Evolutionary conservation across 2,329 filamentous ascomycete species (phyloP), one percentile per base, ranked within the genome.

Genomic region (Neopestalotiopsis sp.): DNA sequence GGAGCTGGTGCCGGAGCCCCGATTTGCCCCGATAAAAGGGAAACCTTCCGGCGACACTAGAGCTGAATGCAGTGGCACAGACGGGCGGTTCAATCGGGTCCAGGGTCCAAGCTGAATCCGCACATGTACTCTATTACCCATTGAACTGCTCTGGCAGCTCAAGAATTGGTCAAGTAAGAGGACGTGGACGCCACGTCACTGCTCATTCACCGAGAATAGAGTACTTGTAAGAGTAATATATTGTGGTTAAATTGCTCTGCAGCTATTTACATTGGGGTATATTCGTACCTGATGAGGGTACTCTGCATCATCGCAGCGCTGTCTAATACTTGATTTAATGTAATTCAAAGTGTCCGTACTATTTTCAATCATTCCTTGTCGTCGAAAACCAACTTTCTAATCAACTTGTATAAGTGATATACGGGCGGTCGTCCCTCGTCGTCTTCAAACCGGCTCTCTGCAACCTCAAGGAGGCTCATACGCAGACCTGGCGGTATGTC

Each of bases 391-490:
- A 72, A 20, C 20, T 70, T 60, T n/a, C 61, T 69, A 32, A 74
- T 70, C 17, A 65, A 67, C 61, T 64, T 45, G 20, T 30, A 64
- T 12, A 64, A n/a, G 10, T 64, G 14, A 24, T 42, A 49, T 7
- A 64, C 61, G 9, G 42, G 34, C 38, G 61, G 40, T 9, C 24
- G 28, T 38, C 34, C 34, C 12, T 62, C 10, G n/a, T 64, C 34
- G 17, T 62, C 38, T 13, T 45, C 42, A 24, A 64, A 64, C 12
- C 40, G 61, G 38, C 20, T 34, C 30, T 62, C 67, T 56, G 74
- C 72, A 10, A 67, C 70, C 1, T 66, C 17, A 28, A 73, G 60
- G 1, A 78, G 14, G n/a, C 67, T 72, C 70, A 75, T 75, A 40
- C 73, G 73, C 7, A 78, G 68, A 5, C 74, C 73, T 2, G 67